Percentiles rank a stretch among this genome's conserved stretches.
Conservation (phyloP, 768 basidiomycete species). For the Boletus barrowsii region DNA sequence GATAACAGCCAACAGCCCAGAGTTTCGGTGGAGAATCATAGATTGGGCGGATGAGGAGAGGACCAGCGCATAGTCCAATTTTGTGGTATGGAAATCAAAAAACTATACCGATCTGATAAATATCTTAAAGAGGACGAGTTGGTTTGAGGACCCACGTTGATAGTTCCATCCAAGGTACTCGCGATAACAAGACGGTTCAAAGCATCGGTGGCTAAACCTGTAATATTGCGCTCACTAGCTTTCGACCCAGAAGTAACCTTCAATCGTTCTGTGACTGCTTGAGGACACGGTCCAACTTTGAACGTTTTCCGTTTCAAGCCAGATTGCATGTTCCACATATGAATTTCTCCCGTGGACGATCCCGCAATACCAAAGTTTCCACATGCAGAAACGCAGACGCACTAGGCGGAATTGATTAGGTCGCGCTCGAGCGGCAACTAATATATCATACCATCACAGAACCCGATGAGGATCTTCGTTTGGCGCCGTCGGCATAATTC, state of each 20-base stretch:
- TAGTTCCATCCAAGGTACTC: conserved; percentile 81
- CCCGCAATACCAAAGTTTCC: conserved; percentile 93
- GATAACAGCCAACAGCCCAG: conserved; percentile 73
- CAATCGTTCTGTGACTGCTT: conserved; percentile 46
- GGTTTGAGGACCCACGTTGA: conserved; percentile 61
- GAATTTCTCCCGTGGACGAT: conserved; percentile 73
- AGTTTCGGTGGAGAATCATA: conserved; percentile 78
- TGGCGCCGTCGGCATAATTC: conserved; percentile 48
- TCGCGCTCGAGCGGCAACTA: too few relatives aligned
- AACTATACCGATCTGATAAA: conserved; percentile 52
- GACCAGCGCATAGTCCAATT: conserved; percentile 62
- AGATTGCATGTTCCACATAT: conserved; percentile 97
- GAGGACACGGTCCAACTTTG: conserved; percentile 60
- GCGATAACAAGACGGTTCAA: conserved; percentile 81
- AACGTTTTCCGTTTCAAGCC: conserved; percentile 82
- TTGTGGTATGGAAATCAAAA: conserved; percentile 91
- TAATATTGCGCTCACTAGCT: conserved; percentile 56
- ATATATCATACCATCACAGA: conserved; percentile 60
- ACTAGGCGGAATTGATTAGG: conserved; percentile 37
- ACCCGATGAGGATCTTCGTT: conserved; percentile 51
- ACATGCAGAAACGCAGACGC: conserved; percentile 88
- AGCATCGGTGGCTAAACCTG: conserved; percentile 82
- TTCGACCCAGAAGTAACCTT: conserved; percentile 39
- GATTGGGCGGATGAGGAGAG: conserved; percentile 69
- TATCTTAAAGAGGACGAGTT: neutral